These are phyloP conservation scores for Monosporascus sp. DNA, from an alignment of 2,329 filamentous ascomycete genomes.

Conservation along the genomic window DNA sequence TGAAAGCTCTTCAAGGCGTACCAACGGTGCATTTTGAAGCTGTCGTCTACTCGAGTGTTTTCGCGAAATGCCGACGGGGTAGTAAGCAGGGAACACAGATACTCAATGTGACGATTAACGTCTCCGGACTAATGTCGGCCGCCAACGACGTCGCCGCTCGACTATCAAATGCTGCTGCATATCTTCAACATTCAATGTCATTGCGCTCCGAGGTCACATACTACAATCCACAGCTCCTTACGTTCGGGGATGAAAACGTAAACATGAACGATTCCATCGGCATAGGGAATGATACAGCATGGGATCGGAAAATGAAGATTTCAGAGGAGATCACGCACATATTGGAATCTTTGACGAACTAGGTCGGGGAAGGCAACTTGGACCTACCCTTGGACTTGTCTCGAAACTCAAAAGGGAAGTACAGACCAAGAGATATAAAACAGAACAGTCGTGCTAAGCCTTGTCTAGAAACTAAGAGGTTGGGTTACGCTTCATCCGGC, in stretches of 20 bases:
- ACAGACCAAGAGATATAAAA: background rate
- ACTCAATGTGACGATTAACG: conserved; percentile 2
- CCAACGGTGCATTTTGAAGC: conserved; percentile 1
- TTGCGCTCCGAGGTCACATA: background rate
- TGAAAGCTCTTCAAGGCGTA: conserved; percentile 1
- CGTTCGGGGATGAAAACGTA: background rate
- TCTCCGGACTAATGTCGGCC: conserved; percentile 1
- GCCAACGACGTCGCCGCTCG: background rate
- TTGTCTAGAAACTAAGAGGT: background rate
- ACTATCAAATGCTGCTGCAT: background rate
- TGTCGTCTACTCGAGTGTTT: background rate
- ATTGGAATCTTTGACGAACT: background rate
- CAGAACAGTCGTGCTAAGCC: background rate
- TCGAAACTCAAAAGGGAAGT: background rate
- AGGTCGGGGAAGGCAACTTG: background rate
- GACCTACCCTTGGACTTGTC: background rate
- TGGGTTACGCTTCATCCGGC: conserved; percentile 1
- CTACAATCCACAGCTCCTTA: conserved; percentile 1
- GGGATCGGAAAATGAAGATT: background rate
- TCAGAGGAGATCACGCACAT: conserved; percentile 1
- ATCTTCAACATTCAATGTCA: conserved; percentile 1
- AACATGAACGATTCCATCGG: conserved; percentile 1
- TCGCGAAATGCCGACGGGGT: conserved; percentile 1
- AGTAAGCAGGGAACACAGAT: background rate
- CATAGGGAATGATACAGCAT: background rate